phyloP scores from a whole-genome alignment of 106 monocot genomes.

The Dioscorea dumetorum region DNA sequence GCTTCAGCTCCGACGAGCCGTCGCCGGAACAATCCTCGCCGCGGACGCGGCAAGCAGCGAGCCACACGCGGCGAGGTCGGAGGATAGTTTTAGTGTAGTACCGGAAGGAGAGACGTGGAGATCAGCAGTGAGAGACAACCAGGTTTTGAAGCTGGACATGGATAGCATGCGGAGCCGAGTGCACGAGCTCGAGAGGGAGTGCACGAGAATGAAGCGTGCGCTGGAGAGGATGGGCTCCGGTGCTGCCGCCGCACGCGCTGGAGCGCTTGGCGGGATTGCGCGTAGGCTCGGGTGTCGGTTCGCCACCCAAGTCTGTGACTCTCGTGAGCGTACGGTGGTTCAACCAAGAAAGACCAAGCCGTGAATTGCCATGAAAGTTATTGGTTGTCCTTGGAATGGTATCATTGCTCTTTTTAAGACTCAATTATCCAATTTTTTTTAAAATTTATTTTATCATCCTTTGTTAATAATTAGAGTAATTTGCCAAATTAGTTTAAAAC shows the following conservation, averaged over 20 bases:
- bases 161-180: constrained; percentile 88
- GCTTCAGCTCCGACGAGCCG: constrained; percentile 83
- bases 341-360: constrained; percentile 8
- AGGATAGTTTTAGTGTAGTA: neutral
- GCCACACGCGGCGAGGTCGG: neutral
- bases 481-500: too few species aligned
- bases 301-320: constrained; percentile 78
- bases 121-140: constrained; percentile 48
- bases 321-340: constrained; percentile 49
- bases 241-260: neutral
- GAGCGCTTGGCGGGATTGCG: constrained; percentile 6
- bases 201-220: constrained; percentile 69
- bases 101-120: constrained; percentile 30
- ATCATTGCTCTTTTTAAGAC: too few species aligned
- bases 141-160: constrained; percentile 81
- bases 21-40: constrained; percentile 50
- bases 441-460: too few species aligned
- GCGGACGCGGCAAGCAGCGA: constrained; percentile 9
- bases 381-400: too few species aligned
- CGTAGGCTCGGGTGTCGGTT: constrained; percentile 80
- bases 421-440: too few species aligned
- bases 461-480: too few species aligned
- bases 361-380: too few species aligned
- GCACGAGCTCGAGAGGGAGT: constrained; percentile 83
- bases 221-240: constrained; percentile 60